Conservation (phyloP, 1,284 basidiomycete species). For the Neolentinus lepideus region DNA sequence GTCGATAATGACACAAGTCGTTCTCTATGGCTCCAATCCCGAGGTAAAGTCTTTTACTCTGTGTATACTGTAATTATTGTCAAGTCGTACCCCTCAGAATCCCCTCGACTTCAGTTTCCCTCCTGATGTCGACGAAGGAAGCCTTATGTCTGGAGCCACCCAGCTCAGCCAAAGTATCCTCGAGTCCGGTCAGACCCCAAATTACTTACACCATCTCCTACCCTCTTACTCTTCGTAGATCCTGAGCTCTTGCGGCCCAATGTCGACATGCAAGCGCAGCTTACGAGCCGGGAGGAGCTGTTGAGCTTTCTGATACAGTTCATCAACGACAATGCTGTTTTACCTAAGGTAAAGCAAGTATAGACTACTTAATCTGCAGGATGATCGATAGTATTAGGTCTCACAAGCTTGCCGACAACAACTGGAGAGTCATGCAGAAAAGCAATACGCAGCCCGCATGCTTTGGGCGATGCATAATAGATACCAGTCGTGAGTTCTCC, state of each 20-base stretch:
- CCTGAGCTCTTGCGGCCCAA: slow-evolving; percentile 67
- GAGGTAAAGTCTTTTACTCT: slow-evolving; percentile 32
- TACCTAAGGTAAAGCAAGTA: slow-evolving; percentile 57
- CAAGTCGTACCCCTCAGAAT: slow-evolving; percentile 40
- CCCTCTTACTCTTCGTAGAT: slow-evolving; percentile 36
- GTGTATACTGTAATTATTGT: not conserved
- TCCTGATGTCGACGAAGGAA: slow-evolving; percentile 71
- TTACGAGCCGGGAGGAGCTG: slow-evolving; percentile 70
- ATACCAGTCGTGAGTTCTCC: slow-evolving; percentile 44
- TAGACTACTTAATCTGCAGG: not conserved
- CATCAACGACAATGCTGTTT: slow-evolving; percentile 78
- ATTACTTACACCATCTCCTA: not conserved
- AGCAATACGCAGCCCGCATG: slow-evolving; percentile 75
- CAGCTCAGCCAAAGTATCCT: slow-evolving; percentile 73
- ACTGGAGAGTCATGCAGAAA: slow-evolving; percentile 84
- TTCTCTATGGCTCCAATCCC: slow-evolving; percentile 69
- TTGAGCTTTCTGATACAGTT: slow-evolving; percentile 82
- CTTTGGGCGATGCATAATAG: slow-evolving; percentile 84
- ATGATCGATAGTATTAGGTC: slow-evolving; percentile 40
- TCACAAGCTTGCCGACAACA: slow-evolving; percentile 72
- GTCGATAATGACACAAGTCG: slow-evolving; percentile 83
- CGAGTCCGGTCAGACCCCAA: slow-evolving; percentile 44
- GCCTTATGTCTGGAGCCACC: slow-evolving; percentile 75
- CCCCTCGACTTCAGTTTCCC: slow-evolving; percentile 82
- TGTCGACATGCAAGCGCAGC: slow-evolving; percentile 77